phyloP scores from a whole-genome alignment of 78 protist species.

The Dictyostelium intermedium region DNA sequence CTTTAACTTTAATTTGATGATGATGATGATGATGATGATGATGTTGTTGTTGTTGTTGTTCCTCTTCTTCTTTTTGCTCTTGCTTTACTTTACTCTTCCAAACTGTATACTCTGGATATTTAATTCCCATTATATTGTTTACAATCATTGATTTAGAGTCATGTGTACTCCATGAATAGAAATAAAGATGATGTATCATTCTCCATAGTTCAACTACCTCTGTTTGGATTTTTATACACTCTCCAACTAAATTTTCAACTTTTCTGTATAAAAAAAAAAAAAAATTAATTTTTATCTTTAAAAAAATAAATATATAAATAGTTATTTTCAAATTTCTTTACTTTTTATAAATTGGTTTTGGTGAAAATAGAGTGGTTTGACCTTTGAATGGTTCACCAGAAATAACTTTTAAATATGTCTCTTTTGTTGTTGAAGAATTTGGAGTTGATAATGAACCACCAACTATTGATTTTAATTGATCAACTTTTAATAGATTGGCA shows the following conservation, averaged over 20 bases:
- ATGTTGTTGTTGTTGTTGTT: background rate
- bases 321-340: too few species aligned
- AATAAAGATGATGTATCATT: conserved; percentile 52
- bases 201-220: background rate
- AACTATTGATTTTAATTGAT: background rate
- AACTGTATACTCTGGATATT: conserved; percentile 22
- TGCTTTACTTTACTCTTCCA: background rate
- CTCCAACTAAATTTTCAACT: conserved; percentile 23
- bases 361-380: conserved; percentile 1
- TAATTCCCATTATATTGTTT: conserved; percentile 34
- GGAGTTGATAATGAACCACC: background rate
- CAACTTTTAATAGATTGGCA: conserved; percentile 1
- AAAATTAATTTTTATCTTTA: background rate
- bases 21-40: background rate
- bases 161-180: conserved; percentile 33
- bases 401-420: background rate
- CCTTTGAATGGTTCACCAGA: conserved; percentile 22
- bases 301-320: background rate
- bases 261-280: background rate
- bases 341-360: background rate
- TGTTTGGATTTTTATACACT: background rate
- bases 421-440: background rate
- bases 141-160: conserved; percentile 26
- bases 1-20: background rate
- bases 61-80: background rate